Percentiles rank a stretch among this genome's conserved stretches.
phyloP scores from a whole-genome alignment of 1,139 yeast genomes.

The Pichia sp. region DNA sequence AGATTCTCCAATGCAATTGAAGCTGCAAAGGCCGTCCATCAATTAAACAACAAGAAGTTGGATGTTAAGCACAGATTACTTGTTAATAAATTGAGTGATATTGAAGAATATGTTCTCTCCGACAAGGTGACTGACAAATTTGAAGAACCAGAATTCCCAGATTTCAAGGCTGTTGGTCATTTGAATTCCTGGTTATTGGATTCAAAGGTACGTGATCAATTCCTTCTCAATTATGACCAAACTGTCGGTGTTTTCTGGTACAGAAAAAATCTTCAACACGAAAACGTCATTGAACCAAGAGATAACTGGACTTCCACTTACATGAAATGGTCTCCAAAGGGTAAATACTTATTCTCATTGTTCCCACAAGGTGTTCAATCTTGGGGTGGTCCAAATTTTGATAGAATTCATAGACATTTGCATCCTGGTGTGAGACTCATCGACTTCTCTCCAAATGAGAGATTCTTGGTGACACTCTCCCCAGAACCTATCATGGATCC shows the following conservation, averaged over 20 bases:
- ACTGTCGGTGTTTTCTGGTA: slow-evolving; percentile 86
- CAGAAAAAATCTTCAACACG: slow-evolving; percentile 69
- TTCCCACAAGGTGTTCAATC: slow-evolving; percentile 95
- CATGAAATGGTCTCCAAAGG: slow-evolving; percentile 90
- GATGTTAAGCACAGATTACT: slow-evolving; percentile 89
- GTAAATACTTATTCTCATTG: slow-evolving; percentile 79
- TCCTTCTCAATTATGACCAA: slow-evolving; percentile 72
- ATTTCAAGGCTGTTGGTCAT: slow-evolving; percentile 70
- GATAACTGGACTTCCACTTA: slow-evolving; percentile 80
- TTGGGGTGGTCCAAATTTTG: slow-evolving; percentile 89
- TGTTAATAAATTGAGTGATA: slow-evolving; percentile 77
- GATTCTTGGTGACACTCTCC: slow-evolving; percentile 84
- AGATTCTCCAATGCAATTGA: slow-evolving; percentile 63
- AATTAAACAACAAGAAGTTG: slow-evolving; percentile 80
- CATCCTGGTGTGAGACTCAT: slow-evolving; percentile 88
- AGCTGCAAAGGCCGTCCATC: slow-evolving; percentile 75
- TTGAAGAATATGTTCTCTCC: slow-evolving; percentile 71
- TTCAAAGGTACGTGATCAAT: slow-evolving; percentile 85
- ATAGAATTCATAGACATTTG: slow-evolving; percentile 66
- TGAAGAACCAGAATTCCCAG: slow-evolving; percentile 63
- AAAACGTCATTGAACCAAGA: slow-evolving; percentile 71
- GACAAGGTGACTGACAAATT: slow-evolving; percentile 61
- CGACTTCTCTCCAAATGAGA: slow-evolving; percentile 91
- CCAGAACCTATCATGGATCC: slow-evolving; percentile 75
- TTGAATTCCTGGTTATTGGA: slow-evolving; percentile 90